Conservation (phyloP, 2,329 filamentous ascomycete species). For the Colletotrichum agaves region DNA sequence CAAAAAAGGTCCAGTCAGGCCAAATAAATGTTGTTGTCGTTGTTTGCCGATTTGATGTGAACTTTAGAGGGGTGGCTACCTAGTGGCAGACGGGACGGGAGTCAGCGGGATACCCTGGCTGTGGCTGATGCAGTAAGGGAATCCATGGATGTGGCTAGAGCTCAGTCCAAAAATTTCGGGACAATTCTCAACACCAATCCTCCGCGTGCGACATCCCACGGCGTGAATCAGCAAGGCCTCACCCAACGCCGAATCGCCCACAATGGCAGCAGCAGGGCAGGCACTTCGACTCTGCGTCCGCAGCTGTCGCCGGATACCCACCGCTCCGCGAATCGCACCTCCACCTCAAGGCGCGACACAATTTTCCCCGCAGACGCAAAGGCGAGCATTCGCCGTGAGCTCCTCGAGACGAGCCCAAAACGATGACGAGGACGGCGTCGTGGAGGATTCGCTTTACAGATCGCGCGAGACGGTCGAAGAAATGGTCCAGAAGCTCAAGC, state of each 20-base stretch:
- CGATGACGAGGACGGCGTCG: slow-evolving; percentile 41
- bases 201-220: slow-evolving; percentile 22
- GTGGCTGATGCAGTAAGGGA: slow-evolving; percentile 8
- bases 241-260: slow-evolving; percentile 25
- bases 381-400: slow-evolving; percentile 45
- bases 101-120: background rate
- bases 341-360: slow-evolving; percentile 20
- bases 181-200: slow-evolving; percentile 26
- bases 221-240: slow-evolving; percentile 17
- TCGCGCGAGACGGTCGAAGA: slow-evolving; percentile 30
- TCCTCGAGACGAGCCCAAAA: slow-evolving; percentile 43
- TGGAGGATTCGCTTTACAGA: background rate
- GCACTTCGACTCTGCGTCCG: slow-evolving; percentile 50
- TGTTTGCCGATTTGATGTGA: too few relatives aligned
- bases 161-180: slow-evolving; percentile 38
- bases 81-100: too few relatives aligned
- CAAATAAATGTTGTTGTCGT: too few relatives aligned
- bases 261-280: slow-evolving; percentile 53
- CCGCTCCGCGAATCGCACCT: slow-evolving; percentile 31
- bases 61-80: background rate
- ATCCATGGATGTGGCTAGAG: slow-evolving; percentile 33
- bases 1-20: too few relatives aligned
- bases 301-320: slow-evolving; percentile 45
- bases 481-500: slow-evolving; percentile 30
- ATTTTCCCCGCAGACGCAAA: slow-evolving; percentile 8